Evolutionary conservation across 495 filamentous ascomycete genomes (phyloP).

Genomic region (Astrocystis sublimbata): DNA sequence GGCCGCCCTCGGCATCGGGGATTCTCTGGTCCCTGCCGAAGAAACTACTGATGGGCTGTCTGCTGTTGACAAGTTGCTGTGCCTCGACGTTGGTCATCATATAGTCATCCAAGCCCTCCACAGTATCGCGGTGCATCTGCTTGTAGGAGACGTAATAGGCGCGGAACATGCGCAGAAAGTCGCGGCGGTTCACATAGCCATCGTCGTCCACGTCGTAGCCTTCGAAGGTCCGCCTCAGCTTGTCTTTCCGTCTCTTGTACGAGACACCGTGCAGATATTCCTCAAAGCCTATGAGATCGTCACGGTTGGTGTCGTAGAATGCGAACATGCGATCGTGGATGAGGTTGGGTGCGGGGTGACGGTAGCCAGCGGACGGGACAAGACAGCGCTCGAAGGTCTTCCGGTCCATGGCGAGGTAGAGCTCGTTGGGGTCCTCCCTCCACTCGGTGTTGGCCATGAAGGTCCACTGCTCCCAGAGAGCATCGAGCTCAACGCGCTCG

Average conservation of each 20-base stretch:
- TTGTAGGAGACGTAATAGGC: constrained; percentile 86
- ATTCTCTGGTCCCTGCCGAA: constrained; percentile 62
- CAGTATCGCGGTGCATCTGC: constrained; percentile 79
- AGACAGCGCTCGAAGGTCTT: constrained; percentile 90
- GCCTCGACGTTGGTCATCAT: constrained; percentile 69
- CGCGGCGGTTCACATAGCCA: constrained; percentile 81
- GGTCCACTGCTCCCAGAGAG: constrained; percentile 93
- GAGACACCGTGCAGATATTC: constrained; percentile 88
- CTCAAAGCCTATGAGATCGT: constrained; percentile 89
- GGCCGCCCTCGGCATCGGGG: constrained; percentile 57
- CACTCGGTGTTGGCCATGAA: constrained; percentile 86
- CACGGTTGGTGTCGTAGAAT: constrained; percentile 88
- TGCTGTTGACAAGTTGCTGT: constrained; percentile 69
- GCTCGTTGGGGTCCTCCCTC: constrained; percentile 74
- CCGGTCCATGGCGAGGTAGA: constrained; percentile 82
- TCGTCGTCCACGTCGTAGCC: constrained; percentile 92
- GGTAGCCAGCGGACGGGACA: constrained; percentile 74
- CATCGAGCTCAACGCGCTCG: constrained; percentile 82
- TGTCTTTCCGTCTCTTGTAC: constrained; percentile 75
- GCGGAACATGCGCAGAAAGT: constrained; percentile 89
- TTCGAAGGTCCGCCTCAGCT: constrained; percentile 73
- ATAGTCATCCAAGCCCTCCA: constrained; percentile 79
- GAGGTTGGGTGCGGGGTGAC: constrained; percentile 77
- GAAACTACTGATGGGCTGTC: constrained; percentile 78
- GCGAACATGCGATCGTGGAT: constrained; percentile 95